Evolutionary conservation across 2,329 filamentous ascomycete species (phyloP), one percentile per base, ranked within the genome.

Genomic region (Talaromyces sp.): DNA sequence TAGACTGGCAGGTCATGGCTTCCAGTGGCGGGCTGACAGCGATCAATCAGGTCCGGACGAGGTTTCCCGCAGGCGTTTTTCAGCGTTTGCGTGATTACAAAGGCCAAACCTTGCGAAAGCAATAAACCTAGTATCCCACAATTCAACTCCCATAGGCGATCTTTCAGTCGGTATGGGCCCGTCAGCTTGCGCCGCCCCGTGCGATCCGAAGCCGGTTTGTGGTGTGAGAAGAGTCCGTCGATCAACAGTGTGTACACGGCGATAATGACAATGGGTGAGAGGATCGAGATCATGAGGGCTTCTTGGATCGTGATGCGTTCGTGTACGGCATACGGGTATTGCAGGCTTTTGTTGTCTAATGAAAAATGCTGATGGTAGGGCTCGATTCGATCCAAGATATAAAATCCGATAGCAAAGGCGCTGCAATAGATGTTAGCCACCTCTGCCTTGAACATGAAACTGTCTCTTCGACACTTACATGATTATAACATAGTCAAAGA

Each of bases 61-160:
- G 83, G 83, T 67, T 85, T 85, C 41, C 83, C 83, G 63, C 82
- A 82, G 2, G 82, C 80, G 66, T 82, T 85, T 70, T 86, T 86
- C 66, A 86, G 67, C 3, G 78, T 79, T 41, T 81, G 80, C 4
- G 83, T 85, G 54, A 85, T 82, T 24, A 83, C 78, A 67, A 85
- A 85, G 0, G 81, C 79, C n/a, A 80, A 71, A 14, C 76, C 80
- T 59, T 83, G 80, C 32, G 81, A 79, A 46, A 85, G 69, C 17
- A 82, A 67, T 60, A 86, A 70, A n/a, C 83, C 83, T 27, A 86
- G 68, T 11, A 85, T 77, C 2, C 83, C 83, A 65, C 83, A 85
- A 66, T 86, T 86, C 66, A 85, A 72, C 69, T 86, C 83, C 83
- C 83, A 86, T n/a, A 85, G 67, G 21, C 83, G 75, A 64, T 85